These are phyloP conservation scores for Melaleuca quinquenervia DNA, from an alignment of 345 rosid genomes.

Conservation along the genomic window DNA sequence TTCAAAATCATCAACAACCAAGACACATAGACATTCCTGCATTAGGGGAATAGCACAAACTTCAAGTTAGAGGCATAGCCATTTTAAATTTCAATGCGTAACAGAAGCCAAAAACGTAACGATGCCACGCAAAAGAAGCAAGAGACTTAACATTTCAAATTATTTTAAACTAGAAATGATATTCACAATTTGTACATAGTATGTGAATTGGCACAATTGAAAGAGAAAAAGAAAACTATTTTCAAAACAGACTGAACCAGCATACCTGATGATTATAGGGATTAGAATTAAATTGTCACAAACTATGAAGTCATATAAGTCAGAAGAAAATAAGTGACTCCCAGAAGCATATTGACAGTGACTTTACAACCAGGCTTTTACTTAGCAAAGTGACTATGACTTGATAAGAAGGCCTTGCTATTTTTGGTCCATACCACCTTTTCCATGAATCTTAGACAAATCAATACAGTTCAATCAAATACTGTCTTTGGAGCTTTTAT, in stretches of 20 bases:
- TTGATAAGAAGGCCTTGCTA: not conserved
- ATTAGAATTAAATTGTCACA: not conserved
- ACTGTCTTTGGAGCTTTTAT: not conserved
- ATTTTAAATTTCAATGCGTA: not conserved
- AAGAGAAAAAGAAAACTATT: not conserved
- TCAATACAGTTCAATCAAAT: not conserved
- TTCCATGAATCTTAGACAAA: not conserved
- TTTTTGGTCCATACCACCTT: not conserved
- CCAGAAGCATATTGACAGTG: not conserved
- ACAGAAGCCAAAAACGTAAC: not conserved
- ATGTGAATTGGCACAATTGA: not conserved
- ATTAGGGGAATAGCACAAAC: slow-evolving; percentile 3
- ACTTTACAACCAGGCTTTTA: not conserved
- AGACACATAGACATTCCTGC: slow-evolving; percentile 80
- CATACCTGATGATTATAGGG: not conserved
- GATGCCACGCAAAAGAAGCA: not conserved
- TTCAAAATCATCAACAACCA: slow-evolving; percentile 70
- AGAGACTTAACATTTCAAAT: not conserved
- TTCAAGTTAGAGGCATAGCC: not conserved
- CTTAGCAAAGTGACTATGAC: not conserved
- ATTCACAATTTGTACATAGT: not conserved
- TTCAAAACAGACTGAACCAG: not conserved
- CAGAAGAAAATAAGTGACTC: not conserved
- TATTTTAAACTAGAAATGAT: not conserved
- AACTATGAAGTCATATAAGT: not conserved